phyloP scores from a whole-genome alignment of 2,329 filamentous ascomycete species.

The Colletotrichum liriopes region DNA sequence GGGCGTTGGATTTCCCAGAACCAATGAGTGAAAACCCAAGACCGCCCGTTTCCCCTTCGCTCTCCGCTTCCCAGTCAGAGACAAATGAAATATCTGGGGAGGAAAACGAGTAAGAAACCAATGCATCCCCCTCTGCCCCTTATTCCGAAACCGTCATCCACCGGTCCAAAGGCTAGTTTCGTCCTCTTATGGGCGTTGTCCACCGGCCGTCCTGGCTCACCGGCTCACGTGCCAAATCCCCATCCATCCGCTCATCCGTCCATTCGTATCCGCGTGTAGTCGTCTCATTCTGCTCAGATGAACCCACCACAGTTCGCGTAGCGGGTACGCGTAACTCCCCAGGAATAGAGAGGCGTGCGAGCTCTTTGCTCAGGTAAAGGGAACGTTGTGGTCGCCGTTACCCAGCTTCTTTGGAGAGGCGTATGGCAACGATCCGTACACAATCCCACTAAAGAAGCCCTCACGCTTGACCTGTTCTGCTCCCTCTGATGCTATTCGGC shows the following conservation, averaged over 20 bases:
- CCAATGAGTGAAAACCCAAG: not conserved
- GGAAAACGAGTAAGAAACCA: not conserved
- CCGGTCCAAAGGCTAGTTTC: not conserved
- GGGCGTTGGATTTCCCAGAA: not conserved
- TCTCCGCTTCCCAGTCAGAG: conserved; percentile 16
- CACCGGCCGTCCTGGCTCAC: not conserved
- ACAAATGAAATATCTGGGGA: conserved; percentile 18
- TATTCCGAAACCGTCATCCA: not conserved
- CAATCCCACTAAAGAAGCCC: not conserved
- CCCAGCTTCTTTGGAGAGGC: not conserved
- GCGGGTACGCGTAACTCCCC: not conserved
- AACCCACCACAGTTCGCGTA: conserved; percentile 1
- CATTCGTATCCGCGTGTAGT: conserved; percentile 33
- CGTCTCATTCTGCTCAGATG: conserved; percentile 22
- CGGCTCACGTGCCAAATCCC: not conserved
- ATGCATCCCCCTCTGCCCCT: conserved; percentile 1
- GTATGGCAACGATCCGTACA: not conserved
- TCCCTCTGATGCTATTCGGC: not conserved
- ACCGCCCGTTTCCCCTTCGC: conserved; percentile 1
- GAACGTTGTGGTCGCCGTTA: not conserved
- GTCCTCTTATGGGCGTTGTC: not conserved
- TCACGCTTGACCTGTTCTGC: not conserved
- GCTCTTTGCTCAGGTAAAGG: not conserved
- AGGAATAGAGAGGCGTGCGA: not conserved
- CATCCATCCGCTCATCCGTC: conserved; percentile 17